Evolutionary conservation across 371 early-diverging fungal genomes (phyloP), one percentile per base, ranked within the genome.

Genomic region (Chytridiales sp.): DNA sequence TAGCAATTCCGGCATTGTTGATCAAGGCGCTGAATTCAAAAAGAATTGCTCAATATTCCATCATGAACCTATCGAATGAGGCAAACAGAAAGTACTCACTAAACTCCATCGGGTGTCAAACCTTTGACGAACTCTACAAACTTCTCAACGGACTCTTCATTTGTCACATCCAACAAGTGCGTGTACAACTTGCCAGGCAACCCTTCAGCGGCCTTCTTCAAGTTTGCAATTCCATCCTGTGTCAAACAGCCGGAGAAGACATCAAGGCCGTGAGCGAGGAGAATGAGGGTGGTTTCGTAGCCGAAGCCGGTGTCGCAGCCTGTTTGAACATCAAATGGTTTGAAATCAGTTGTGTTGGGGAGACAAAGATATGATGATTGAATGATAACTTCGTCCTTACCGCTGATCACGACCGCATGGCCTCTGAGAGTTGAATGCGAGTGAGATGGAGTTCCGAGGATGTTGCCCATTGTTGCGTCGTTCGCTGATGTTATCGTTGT

Each of bases 231-330:
- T 22, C 63, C 63, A 19, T 56, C 21, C 3, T 39, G 19, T 5
- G 70, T 70, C 9, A 59, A 51, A 41, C 66, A 70, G n/a, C 59
- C 59, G 1, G 70, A 57, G 42, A 49, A 58, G 17, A 63, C 63
- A 38, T 53, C 30, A 22, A 62, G 19, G n/a, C 59, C 59, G 31
- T 43, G 51, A n/a, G 26, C 8, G 29, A 60, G 46, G 32, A 56
- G 61, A 27, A 26, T 41, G 2, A 66, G 56, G 3, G 63, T 59
- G 1, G 54, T 50, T 13, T 44, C 57, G 46, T 51, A 24, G 11
- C 70, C 70, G 55, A 70, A 70, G 3, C 66, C 70, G 31, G 63
- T 62, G 52, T 70, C 70, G 39, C 67, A n/a, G n/a, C n/a, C n/a
- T n/a, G n/a, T n/a, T n/a, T n/a, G n/a, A n/a, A n/a, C n/a, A n/a